Base-by-base conservation (phyloP, 257 asterid species). In the Echium plantagineum region DNA sequence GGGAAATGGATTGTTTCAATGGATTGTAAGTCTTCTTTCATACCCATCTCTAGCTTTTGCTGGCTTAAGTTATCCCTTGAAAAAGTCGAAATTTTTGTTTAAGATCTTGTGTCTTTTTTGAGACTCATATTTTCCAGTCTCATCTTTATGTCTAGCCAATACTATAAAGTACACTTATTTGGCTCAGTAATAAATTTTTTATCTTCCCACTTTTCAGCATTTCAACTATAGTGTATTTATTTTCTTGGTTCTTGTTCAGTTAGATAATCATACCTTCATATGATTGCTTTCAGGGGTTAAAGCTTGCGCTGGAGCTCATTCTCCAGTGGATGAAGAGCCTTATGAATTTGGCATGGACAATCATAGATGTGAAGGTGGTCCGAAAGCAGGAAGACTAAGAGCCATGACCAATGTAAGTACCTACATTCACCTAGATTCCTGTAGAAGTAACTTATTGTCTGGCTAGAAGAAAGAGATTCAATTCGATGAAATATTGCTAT, bases 1-100 rank as follows among this genome's bases (percentile, higher is more conserved):
- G 97, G 97, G 60, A 85, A 68, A 74, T 91, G 98, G 97, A 66
- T 88, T 69, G 79, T 91, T 22, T 75, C 86, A 19, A 71, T 82
- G 75, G 94, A 81, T 31, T 91, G 98, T 91, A 79, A 82, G 97
- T 66, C 59, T 65, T 66, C 59, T 65, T 58, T 15, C 56, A 48
- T 55, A 56, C 55, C 17, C 31, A 63, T 55, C 16, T 42, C 17
- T 35, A 10, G 16, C 17, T 42, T 42, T 42, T 42, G 15, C 49
- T 42, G 15, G 15, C 17, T 42, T 42, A 12, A 12, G 15, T 42
- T 42, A 42, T 42, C 16, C 2, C 49, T 42, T 42, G 49, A 13
- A 0, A 16, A 42, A 42, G 17, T 42, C 5, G 12, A 42, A 12
- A 12, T 42, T 1, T 42, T 42, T 42, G 17, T 42, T 15, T 42